Evolutionary conservation across 176 grass and related monocot genomes (phyloP).

Genomic region (Oryza rufipogon): DNA sequence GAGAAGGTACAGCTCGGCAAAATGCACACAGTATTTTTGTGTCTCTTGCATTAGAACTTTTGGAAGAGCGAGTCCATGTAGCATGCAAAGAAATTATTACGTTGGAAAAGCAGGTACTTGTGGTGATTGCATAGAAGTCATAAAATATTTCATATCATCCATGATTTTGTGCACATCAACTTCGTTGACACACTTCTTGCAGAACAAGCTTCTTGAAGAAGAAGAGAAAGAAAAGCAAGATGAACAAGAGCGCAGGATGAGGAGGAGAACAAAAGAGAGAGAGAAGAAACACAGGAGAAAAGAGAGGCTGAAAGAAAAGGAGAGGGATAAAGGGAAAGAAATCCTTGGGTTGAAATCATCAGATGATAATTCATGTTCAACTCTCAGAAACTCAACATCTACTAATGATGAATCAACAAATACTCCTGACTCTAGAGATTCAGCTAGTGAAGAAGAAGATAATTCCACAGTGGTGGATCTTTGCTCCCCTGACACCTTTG

Average conservation of each 20-base stretch:
- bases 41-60: slow-evolving; percentile 69
- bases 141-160: background rate
- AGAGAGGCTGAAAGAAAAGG: slow-evolving; percentile 93
- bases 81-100: slow-evolving; percentile 98
- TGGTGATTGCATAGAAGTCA: slow-evolving; percentile 33
- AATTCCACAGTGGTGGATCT: slow-evolving; percentile 19
- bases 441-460: slow-evolving; percentile 58
- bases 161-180: slow-evolving; percentile 28
- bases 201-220: slow-evolving; percentile 97
- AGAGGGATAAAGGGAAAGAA: slow-evolving; percentile 61
- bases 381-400: slow-evolving; percentile 47
- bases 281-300: slow-evolving; percentile 96
- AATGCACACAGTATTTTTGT: slow-evolving; percentile 90
- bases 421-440: slow-evolving; percentile 50
- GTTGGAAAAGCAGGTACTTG: slow-evolving; percentile 89
- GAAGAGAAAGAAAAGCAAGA: slow-evolving; percentile 94
- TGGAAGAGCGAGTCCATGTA: slow-evolving; percentile 81
- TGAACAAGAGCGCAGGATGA: slow-evolving; percentile 89
- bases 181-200: slow-evolving; percentile 33
- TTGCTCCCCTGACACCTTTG: slow-evolving; percentile 26
- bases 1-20: slow-evolving; percentile 83
- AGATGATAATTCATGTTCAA: slow-evolving; percentile 33
- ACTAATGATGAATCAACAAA: slow-evolving; percentile 49
- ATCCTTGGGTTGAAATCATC: slow-evolving; percentile 49
- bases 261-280: slow-evolving; percentile 82